Conservation (phyloP, 108 stramenopile genomes). For the Fragilaria crotonensis region DNA sequence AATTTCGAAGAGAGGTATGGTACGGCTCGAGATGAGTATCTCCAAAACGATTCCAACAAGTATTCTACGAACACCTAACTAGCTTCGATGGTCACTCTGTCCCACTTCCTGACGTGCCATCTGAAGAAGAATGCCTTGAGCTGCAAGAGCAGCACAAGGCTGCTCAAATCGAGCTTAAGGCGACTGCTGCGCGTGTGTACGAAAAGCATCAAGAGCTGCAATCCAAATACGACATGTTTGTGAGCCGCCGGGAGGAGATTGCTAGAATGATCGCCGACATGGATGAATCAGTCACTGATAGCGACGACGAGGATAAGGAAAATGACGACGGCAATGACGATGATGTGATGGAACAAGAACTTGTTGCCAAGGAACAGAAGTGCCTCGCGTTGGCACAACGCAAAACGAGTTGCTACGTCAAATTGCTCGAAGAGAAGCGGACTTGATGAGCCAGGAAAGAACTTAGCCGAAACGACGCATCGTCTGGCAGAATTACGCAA, state of each 20-base stretch:
- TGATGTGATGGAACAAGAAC: slow-evolving; percentile 15
- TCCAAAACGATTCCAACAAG: slow-evolving; percentile 24
- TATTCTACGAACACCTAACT: slow-evolving; percentile 23
- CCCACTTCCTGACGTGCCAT: slow-evolving; percentile 9
- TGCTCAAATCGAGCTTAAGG: not conserved
- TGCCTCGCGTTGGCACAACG: not conserved
- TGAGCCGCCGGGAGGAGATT: slow-evolving; percentile 9
- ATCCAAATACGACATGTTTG: slow-evolving; percentile 13
- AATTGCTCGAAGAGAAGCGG: slow-evolving; percentile 24
- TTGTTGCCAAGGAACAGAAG: slow-evolving; percentile 27
- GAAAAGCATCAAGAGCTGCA: slow-evolving; percentile 5
- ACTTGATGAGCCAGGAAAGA: slow-evolving; percentile 27
- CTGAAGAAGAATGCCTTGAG: slow-evolving; percentile 10
- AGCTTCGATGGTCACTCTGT: slow-evolving; percentile 14
- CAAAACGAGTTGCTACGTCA: slow-evolving; percentile 1
- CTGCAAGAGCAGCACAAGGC: slow-evolving; percentile 9
- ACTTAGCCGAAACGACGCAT: slow-evolving; percentile 1
- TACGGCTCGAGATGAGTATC: slow-evolving; percentile 33
- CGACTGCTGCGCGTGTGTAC: slow-evolving; percentile 11
- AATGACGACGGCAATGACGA: slow-evolving; percentile 7
- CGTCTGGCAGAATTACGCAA: not conserved
- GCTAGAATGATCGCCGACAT: slow-evolving; percentile 13
- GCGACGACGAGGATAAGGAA: slow-evolving; percentile 9
- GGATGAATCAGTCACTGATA: slow-evolving; percentile 2
- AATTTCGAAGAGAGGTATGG: no score